Evolutionary conservation across 2,329 filamentous ascomycete species (phyloP).

Genomic region (Phialophora verrucosa): DNA sequence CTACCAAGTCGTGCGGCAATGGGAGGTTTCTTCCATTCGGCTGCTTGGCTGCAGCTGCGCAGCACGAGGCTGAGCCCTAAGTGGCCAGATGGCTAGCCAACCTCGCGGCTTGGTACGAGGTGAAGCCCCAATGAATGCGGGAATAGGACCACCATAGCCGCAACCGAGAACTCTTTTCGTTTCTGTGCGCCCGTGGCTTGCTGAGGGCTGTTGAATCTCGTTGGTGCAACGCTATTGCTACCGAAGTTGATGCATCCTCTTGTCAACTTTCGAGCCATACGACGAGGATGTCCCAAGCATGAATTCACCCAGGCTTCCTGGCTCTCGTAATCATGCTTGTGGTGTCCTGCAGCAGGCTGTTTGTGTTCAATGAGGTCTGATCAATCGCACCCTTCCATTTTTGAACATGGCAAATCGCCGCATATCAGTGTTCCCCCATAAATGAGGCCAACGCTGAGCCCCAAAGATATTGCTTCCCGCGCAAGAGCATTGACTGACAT

Average conservation of each 20-base stretch:
- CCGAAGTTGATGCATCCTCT: neutral
- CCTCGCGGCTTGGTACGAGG: neutral
- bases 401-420: neutral
- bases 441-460: neutral
- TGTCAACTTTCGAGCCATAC: neutral
- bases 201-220: neutral
- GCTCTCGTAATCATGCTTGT: neutral
- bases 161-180: neutral
- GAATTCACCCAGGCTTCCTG: neutral
- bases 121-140: slow-evolving; percentile 3
- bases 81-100: slow-evolving; percentile 5
- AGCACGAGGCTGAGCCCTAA: slow-evolving; percentile 16
- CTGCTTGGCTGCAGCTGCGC: slow-evolving; percentile 15
- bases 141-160: neutral
- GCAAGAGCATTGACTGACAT: neutral
- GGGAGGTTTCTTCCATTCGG: slow-evolving; percentile 1
- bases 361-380: neutral
- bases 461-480: neutral
- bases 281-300: neutral
- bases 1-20: neutral
- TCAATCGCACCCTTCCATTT: neutral
- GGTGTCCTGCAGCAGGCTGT: neutral
- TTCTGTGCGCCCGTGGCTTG: slow-evolving; percentile 4
- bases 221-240: neutral
- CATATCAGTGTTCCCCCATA: neutral